phyloP scores from a whole-genome alignment of 1,139 yeast species.

The Debaryomyces sp. region DNA sequence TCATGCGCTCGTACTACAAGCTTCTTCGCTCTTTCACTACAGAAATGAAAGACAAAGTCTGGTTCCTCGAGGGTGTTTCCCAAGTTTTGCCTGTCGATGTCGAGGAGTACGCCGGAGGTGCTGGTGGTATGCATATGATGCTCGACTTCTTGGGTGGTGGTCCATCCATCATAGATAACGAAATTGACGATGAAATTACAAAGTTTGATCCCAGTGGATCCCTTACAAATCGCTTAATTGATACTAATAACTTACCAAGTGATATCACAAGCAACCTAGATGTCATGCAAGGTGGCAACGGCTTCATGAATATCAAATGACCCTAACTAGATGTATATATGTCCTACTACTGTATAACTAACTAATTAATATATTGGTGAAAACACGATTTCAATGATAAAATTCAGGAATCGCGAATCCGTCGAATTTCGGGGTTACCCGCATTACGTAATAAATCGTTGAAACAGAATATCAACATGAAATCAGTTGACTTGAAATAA shows the following conservation, averaged over 20 bases:
- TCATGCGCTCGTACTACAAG: constrained; percentile 86
- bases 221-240: constrained; percentile 48
- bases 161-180: constrained; percentile 48
- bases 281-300: constrained; percentile 49
- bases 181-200: constrained; percentile 44
- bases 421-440: constrained; percentile 4
- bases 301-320: constrained; percentile 37
- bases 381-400: constrained; percentile 3
- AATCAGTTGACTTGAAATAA: constrained; percentile 1
- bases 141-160: constrained; percentile 83
- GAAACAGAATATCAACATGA: constrained; percentile 7
- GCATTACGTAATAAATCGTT: constrained; percentile 5
- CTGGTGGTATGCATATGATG: constrained; percentile 91
- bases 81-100: constrained; percentile 83
- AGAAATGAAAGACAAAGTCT: constrained; percentile 85
- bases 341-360: neutral
- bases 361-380: neutral
- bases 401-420: neutral
- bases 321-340: constrained; percentile 1
- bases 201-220: constrained; percentile 47
- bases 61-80: constrained; percentile 94
- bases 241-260: constrained; percentile 60
- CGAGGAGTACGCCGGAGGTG: constrained; percentile 80
- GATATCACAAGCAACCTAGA: constrained; percentile 53
- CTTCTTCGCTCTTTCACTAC: constrained; percentile 78